A percentile compares a stretch with the other conserved stretches of the same genome.
Conservation (phyloP, 2,329 filamentous ascomycete species). For the Colletotrichum salicis region DNA sequence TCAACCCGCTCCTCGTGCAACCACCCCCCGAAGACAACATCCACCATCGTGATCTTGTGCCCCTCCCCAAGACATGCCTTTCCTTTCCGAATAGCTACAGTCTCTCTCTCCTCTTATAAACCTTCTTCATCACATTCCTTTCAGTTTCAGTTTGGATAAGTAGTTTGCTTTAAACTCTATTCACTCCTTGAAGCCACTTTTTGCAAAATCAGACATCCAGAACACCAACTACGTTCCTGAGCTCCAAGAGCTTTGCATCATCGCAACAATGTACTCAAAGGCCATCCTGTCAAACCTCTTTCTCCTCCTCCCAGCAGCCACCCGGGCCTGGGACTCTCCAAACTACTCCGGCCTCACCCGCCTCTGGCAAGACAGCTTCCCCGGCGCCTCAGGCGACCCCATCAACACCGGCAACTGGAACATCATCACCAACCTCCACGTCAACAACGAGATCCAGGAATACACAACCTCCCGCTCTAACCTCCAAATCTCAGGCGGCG, state of each 20-base stretch:
- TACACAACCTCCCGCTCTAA: constrained; percentile 58
- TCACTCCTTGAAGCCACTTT: background rate
- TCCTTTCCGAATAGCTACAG: constrained; percentile 3
- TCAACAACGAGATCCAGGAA: constrained; percentile 61
- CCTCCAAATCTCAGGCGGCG: constrained; percentile 61
- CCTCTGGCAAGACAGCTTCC: constrained; percentile 57
- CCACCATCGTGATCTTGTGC: constrained; percentile 30
- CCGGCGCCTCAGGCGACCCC: constrained; percentile 46
- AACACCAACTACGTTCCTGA: constrained; percentile 6
- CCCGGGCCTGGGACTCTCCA: constrained; percentile 50
- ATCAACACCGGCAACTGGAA: constrained; percentile 54
- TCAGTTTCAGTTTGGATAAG: background rate
- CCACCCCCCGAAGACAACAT: background rate
- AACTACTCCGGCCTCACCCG: constrained; percentile 50
- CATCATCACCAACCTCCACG: constrained; percentile 55
- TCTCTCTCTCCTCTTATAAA: constrained; percentile 16
- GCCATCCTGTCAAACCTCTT: constrained; percentile 31
- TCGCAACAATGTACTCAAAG: constrained; percentile 22
- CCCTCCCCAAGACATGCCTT: constrained; percentile 25
- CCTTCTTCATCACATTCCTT: background rate
- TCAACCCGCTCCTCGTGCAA: constrained; percentile 9
- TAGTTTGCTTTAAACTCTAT: background rate
- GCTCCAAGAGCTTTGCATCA: background rate
- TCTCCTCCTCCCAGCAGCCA: constrained; percentile 43
- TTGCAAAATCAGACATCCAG: background rate